Evolutionary conservation across 352 stramenopile species (phyloP).

Genomic region (Pythium insidiosum): DNA sequence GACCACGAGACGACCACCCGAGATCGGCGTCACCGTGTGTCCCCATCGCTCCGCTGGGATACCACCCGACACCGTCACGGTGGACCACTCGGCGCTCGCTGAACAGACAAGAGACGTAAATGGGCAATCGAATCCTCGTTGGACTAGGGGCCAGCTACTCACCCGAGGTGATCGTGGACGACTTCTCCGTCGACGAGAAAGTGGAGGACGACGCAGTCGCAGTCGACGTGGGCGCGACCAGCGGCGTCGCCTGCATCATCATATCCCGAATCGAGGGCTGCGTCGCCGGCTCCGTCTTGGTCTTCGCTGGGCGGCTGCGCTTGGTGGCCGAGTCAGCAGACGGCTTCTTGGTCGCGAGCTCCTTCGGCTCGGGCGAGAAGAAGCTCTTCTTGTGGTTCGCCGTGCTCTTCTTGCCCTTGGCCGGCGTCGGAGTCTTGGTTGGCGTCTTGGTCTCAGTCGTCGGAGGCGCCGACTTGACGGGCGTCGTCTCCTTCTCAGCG

Average conservation of each 20-base stretch:
- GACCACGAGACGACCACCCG: slow-evolving; percentile 78
- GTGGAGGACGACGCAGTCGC: slow-evolving; percentile 25
- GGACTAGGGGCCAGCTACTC: no score
- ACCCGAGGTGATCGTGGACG: no score
- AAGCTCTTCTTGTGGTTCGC: slow-evolving; percentile 27
- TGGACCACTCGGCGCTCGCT: slow-evolving; percentile 26
- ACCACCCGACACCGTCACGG: slow-evolving; percentile 24
- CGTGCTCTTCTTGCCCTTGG: slow-evolving; percentile 17
- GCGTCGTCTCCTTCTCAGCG: slow-evolving; percentile 7
- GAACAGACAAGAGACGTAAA: slow-evolving; percentile 6
- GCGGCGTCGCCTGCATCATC: slow-evolving; percentile 14
- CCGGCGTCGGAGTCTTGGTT: slow-evolving; percentile 24
- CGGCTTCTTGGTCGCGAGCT: slow-evolving; percentile 27
- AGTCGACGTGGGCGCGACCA: not conserved
- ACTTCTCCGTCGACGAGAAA: slow-evolving; percentile 29
- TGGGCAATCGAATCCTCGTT: no score
- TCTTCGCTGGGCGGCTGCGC: slow-evolving; percentile 19
- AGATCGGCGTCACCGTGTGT: slow-evolving; percentile 85
- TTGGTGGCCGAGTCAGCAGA: slow-evolving; percentile 39
- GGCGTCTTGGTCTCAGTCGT: slow-evolving; percentile 19
- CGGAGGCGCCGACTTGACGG: slow-evolving; percentile 3
- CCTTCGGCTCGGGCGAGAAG: slow-evolving; percentile 36
- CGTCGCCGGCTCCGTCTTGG: slow-evolving; percentile 4
- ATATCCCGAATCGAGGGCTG: slow-evolving; percentile 20
- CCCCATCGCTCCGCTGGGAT: slow-evolving; percentile 75